Evolutionary conservation across 305 asterid species (phyloP).

Genomic region (Rubia peregrina): DNA sequence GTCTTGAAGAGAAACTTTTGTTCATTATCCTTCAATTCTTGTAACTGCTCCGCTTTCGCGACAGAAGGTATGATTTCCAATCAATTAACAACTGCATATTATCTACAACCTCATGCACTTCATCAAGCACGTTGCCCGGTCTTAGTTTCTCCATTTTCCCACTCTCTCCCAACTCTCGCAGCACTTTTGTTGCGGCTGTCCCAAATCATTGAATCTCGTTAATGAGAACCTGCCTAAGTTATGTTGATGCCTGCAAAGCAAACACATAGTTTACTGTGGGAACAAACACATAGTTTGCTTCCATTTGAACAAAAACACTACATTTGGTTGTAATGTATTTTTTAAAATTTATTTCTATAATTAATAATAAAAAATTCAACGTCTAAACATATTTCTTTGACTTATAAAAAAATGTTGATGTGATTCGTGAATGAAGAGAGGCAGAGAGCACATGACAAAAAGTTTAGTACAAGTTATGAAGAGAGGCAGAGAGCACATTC

Average conservation of each 20-base stretch:
- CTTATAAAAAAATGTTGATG: no score
- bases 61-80: constrained; percentile 80
- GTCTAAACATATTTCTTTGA: no score
- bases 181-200: constrained; percentile 61
- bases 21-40: constrained; percentile 61
- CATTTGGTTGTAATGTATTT: no score
- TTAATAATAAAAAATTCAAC: no score
- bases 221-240: constrained; percentile 59
- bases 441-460: no score
- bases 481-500: no score
- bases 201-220: constrained; percentile 69
- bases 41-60: constrained; percentile 47
- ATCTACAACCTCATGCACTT: constrained; percentile 87
- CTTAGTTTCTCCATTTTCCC: constrained; percentile 84
- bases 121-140: constrained; percentile 45
- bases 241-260: constrained; percentile 62
- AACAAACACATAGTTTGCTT: no score
- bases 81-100: constrained; percentile 65
- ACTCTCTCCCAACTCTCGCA: constrained; percentile 68
- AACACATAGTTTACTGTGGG: neutral
- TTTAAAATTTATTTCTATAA: no score
- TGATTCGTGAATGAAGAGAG: no score
- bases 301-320: no score
- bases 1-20: constrained; percentile 31
- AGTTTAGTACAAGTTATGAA: no score